A percentile compares a stretch with the other conserved stretches of the same genome.
These are phyloP conservation scores for Coffea eugenioides DNA, from an alignment of 257 asterid genomes.

Conservation along the genomic window DNA sequence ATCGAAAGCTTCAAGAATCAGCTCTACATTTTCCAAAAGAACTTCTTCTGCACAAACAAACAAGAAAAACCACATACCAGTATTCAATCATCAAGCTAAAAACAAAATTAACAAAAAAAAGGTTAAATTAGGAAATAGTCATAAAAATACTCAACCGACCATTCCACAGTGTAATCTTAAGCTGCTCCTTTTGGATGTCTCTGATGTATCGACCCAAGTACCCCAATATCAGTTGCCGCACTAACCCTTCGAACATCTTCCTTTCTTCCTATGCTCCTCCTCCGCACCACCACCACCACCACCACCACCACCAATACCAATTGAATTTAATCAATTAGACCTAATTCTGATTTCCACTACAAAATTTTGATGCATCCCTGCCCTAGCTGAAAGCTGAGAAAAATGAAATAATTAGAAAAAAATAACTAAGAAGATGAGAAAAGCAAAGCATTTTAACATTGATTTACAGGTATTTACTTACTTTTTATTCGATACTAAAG, in stretches of 20 bases:
- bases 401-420: too few species aligned
- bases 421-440: too few species aligned
- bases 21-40: conserved; percentile 85
- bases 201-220: conserved; percentile 79
- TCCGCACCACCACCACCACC: too few species aligned
- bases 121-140: neutral
- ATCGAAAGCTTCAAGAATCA: conserved; percentile 96
- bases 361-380: too few species aligned
- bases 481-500: too few species aligned
- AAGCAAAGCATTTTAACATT: too few species aligned
- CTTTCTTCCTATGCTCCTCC: too few species aligned
- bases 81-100: neutral
- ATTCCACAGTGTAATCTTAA: conserved; percentile 92
- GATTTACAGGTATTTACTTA: too few species aligned
- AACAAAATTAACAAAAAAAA: neutral
- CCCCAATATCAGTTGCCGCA: conserved; percentile 81
- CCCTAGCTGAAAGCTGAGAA: too few species aligned
- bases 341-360: too few species aligned
- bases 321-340: too few species aligned
- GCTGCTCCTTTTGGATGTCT: conserved; percentile 93
- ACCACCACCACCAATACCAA: too few species aligned
- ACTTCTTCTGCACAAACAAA: conserved; percentile 71
- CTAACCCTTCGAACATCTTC: conserved; percentile 86
- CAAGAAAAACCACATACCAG: neutral
- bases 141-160: conserved; percentile 33